Percentiles rank a stretch among this genome's conserved stretches.
Conservation (phyloP, 495 filamentous ascomycete genomes). For the Hypoxylon trugodes region DNA sequence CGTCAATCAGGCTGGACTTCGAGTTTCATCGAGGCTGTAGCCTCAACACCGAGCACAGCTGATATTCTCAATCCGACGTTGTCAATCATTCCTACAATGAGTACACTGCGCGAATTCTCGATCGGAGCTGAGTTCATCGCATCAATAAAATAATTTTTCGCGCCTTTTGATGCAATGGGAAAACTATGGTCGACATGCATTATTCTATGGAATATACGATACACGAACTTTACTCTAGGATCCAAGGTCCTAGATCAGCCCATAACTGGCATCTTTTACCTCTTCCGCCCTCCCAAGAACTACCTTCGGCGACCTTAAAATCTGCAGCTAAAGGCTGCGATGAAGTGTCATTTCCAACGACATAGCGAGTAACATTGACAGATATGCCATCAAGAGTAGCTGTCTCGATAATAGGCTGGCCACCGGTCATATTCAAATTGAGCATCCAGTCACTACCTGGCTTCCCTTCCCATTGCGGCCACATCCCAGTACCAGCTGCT, state of each 20-base stretch:
- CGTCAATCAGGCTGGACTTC: too few species aligned
- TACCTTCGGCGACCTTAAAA: slow-evolving; percentile 61
- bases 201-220: background rate
- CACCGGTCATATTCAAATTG: slow-evolving; percentile 63
- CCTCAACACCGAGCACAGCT: too few species aligned
- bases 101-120: too few species aligned
- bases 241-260: slow-evolving; percentile 54
- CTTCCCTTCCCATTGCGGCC: slow-evolving; percentile 44
- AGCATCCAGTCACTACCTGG: slow-evolving; percentile 48
- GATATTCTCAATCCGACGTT: too few species aligned
- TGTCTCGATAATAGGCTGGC: slow-evolving; percentile 37
- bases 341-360: slow-evolving; percentile 27
- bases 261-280: slow-evolving; percentile 65
- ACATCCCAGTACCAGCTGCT: slow-evolving; percentile 25
- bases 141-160: too few species aligned
- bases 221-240: slow-evolving; percentile 16
- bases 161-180: too few species aligned
- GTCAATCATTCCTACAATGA: too few species aligned
- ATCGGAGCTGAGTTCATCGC: too few species aligned
- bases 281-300: slow-evolving; percentile 64
- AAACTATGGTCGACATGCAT: background rate
- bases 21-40: too few species aligned
- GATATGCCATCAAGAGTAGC: background rate
- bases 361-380: slow-evolving; percentile 33
- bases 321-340: slow-evolving; percentile 52